These are phyloP conservation scores for Lactuca sativa DNA, from an alignment of 129 eudicot genomes.

Conservation along the genomic window DNA sequence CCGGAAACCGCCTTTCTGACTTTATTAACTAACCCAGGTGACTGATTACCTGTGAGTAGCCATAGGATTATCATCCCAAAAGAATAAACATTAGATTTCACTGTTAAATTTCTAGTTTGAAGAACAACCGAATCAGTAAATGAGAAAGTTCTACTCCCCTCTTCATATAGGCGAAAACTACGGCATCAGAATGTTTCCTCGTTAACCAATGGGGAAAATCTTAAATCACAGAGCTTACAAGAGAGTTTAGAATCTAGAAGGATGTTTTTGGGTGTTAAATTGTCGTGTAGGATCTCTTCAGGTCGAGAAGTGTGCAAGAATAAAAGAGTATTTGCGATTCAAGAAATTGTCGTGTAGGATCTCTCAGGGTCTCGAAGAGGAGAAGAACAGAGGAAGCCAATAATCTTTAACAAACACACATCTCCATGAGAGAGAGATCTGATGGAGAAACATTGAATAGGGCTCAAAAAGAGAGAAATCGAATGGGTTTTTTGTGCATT, in stretches of 20 bases:
- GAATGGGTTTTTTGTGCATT: conserved; percentile 31
- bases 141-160: conserved; percentile 38
- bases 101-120: conserved; percentile 53
- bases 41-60: conserved; percentile 59
- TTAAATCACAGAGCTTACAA: conserved; percentile 62
- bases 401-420: conserved; percentile 40
- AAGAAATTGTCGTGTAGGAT: conserved; percentile 29
- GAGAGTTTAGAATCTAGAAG: conserved; percentile 56
- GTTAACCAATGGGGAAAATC: conserved; percentile 46
- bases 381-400: conserved; percentile 25
- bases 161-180: conserved; percentile 52
- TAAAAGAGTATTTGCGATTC: conserved; percentile 63
- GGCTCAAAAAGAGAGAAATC: conserved; percentile 32
- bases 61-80: conserved; percentile 74
- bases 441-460: conserved; percentile 46
- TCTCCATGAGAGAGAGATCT: conserved; percentile 52
- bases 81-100: conserved; percentile 68
- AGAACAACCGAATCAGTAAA: conserved; percentile 72
- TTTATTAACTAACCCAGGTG: conserved; percentile 41
- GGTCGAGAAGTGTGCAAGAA: conserved; percentile 68
- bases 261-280: conserved; percentile 63
- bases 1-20: conserved; percentile 50
- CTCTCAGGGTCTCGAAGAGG: background rate
- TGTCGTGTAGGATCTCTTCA: conserved; percentile 58
- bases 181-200: conserved; percentile 58